Base-by-base conservation (phyloP, 192 early-diverging fungal genomes). In the Entomortierella beljakovae region DNA sequence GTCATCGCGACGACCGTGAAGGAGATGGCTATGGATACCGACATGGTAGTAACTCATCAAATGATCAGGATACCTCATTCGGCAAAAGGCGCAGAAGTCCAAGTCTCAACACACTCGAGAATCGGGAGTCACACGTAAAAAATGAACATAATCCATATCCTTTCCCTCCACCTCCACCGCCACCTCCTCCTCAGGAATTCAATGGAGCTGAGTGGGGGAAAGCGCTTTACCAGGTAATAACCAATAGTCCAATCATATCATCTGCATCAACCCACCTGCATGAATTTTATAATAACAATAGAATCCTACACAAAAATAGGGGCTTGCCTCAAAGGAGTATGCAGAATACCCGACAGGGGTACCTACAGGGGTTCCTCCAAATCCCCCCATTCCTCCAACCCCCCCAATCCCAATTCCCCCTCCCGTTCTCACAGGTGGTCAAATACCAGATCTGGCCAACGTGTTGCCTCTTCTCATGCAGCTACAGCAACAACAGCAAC, bases 71-170 rank as follows among this genome's bases (percentile, higher is more conserved):
- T 59, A 20, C 29, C 32, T 11, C 6, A 13, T 32, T 35, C 23
- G 3, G 33, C 22, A 50, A 63, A 20, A n/a, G 46, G 22, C 46
- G 31, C 48, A 63, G 61, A 22, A 50, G 61, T 51, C 32, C 49
- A 23, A 51, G 61, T 16, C 43, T 22, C 22, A 31, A 4, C 2
- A 3, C 32, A 18, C 31, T 18, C 1, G 31, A 11, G 15, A 29
- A 56, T 9, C 29, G 34, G 2, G 57, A 31, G 1, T 37, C 57
- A 40, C 42, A 2, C 22, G 1, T 43, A 32, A 20, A 20, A 61
- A 28, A 28, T 10, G 25, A n/a, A 20, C 22, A 23, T 38, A n/a
- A 33, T 42, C n/a, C 38, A 42, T 35, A 26, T 42, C 6, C 37
- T 25, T 42, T 13, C n/a, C 25, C 50, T n/a, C 6, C 50, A 52